Evolutionary conservation across 1,284 basidiomycete genomes (phyloP), one percentile per base, ranked within the genome.

Genomic region (Sanghuangporus baumii): DNA sequence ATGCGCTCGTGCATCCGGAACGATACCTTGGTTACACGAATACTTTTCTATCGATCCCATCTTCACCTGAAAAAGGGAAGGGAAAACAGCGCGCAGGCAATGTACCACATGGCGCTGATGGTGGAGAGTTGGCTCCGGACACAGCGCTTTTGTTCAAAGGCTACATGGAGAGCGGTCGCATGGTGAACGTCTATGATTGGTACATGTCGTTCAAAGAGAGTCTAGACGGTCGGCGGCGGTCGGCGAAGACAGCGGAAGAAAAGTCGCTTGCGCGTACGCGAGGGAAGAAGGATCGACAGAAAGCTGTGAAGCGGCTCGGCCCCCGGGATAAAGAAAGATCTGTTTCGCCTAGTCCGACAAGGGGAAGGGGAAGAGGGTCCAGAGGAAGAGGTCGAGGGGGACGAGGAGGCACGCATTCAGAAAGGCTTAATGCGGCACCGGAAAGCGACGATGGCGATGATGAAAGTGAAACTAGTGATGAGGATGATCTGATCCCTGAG

Each of bases 131-230:
- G 63, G 76, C 86, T 58, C 85, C 88, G 0, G 90, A 93, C 68
- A 86, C 83, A 6, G 84, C 81, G 66, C 87, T 92, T 60, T 75
- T 91, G n/a, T 91, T 91, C 74, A 75, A 76, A 50, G 79, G 88
- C 18, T 92, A 91, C 73, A 75, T 87, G 59, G 87, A 91, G 66
- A 87, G 87, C 54, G 89, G 89, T 51, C 84, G 81, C 72, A 82
- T 88, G 81, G 82, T 93, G 73, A 93, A 93, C 69, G 80, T 90
- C 1, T 90, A 88, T 69, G 90, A 93, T 72, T 91, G 89, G 89
- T 91, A 84, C 69, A 84, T 88, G 66, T 80, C 86, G 14, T 93
- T 92, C 70, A 78, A 80, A 40, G 73, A 59, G 86, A 88, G 68
- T 73, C 73, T 6, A 57, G 86, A 89, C 68, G 74, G 72, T 3